Evolutionary conservation across 768 basidiomycete genomes (phyloP).

Genomic region (Pleurotus giganteus): DNA sequence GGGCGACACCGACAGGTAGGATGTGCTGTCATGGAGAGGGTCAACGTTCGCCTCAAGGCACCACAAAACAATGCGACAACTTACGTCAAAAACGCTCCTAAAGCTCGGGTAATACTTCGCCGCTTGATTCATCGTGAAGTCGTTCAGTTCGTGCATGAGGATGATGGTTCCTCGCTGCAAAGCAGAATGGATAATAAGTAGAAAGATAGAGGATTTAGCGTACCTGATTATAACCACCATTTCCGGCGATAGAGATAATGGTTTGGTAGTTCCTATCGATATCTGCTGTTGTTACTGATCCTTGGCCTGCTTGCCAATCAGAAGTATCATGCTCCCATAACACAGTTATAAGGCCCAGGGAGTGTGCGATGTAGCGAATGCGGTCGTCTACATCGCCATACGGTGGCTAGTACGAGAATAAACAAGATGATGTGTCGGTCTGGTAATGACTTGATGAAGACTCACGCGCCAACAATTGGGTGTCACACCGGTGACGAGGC

Average conservation of each 20-base stretch:
- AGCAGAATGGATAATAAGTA: not conserved
- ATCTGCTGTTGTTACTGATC: conserved; percentile 37
- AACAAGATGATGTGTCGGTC: not conserved
- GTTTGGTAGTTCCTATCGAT: conserved; percentile 53
- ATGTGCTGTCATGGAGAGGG: conserved; percentile 30
- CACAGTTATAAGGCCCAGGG: conserved; percentile 67
- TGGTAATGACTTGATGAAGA: conserved; percentile 3
- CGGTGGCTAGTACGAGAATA: conserved; percentile 45
- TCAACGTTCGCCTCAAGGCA: not conserved
- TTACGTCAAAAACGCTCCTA: conserved; percentile 44
- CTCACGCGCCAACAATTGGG: conserved; percentile 61
- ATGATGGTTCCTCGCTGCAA: conserved; percentile 48
- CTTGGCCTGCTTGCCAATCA: conserved; percentile 68
- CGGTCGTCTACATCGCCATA: conserved; percentile 75
- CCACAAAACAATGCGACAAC: conserved; percentile 8
- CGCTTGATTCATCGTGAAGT: conserved; percentile 61
- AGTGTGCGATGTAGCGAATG: conserved; percentile 66
- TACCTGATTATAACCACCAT: conserved; percentile 39
- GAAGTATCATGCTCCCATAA: conserved; percentile 72
- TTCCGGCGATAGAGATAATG: conserved; percentile 46
- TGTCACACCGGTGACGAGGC: conserved; percentile 52
- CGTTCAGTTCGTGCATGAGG: conserved; percentile 58
- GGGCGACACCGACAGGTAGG: conserved; percentile 51
- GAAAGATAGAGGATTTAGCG: conserved; percentile 9
- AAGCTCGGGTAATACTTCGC: conserved; percentile 48